Evolutionary conservation across 2,329 filamentous ascomycete species (phyloP).

Genomic region (Periglandula ipomoeae): DNA sequence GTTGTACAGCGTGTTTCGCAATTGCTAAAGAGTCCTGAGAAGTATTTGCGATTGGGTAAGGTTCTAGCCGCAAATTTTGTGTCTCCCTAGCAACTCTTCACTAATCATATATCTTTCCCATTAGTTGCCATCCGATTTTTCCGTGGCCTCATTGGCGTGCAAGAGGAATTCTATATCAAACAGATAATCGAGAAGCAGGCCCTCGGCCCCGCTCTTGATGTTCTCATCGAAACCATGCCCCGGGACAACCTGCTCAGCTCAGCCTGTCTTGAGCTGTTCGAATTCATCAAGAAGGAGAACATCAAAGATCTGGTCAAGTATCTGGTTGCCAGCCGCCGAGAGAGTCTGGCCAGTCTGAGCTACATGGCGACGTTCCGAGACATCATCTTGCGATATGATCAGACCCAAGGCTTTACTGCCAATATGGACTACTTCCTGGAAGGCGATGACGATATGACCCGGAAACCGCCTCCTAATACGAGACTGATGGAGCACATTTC

Average conservation of each 20-base stretch:
- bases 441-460: constrained; percentile 49
- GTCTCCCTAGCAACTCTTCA: not conserved
- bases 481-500: constrained; percentile 63
- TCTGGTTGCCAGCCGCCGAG: constrained; percentile 74
- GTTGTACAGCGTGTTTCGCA: constrained; percentile 73
- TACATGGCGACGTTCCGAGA: constrained; percentile 80
- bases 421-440: constrained; percentile 66
- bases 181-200: constrained; percentile 75
- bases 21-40: constrained; percentile 74
- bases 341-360: constrained; percentile 64
- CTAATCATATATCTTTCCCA: not conserved
- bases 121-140: constrained; percentile 87
- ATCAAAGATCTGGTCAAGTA: constrained; percentile 76
- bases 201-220: constrained; percentile 74
- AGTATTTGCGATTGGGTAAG: constrained; percentile 83
- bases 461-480: constrained; percentile 31
- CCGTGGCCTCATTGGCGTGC: constrained; percentile 71
- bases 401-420: constrained; percentile 58
- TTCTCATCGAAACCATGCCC: constrained; percentile 77
- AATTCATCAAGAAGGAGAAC: constrained; percentile 75
- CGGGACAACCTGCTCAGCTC: constrained; percentile 91
- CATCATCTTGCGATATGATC: constrained; percentile 69
- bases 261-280: constrained; percentile 87
- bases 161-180: constrained; percentile 85
- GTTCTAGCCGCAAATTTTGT: not conserved